These are phyloP conservation scores for Tilletia indica DNA, from an alignment of 1,284 basidiomycete species.

Conservation along the genomic window DNA sequence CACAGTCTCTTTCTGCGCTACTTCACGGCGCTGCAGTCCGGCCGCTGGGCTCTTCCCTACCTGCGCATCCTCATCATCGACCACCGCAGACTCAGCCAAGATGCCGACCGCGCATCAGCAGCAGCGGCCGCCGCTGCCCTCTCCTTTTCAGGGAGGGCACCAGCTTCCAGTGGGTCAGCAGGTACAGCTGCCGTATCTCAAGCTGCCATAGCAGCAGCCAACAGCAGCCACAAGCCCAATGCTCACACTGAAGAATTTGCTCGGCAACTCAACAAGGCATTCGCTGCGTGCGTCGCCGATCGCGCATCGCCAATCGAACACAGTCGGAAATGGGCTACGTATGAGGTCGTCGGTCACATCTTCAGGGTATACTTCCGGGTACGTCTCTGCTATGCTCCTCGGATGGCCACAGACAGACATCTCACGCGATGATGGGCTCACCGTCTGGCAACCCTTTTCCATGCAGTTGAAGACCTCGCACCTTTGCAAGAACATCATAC, in stretches of 20 bases:
- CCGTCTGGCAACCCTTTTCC: conserved; percentile 19
- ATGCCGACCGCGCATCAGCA: conserved; percentile 31
- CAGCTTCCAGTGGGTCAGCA: conserved; percentile 5
- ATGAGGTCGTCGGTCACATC: conserved; percentile 86
- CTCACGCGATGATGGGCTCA: conserved; percentile 11
- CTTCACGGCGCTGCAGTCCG: conserved; percentile 37
- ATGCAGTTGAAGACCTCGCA: conserved; percentile 82
- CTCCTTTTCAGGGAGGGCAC: conserved; percentile 20
- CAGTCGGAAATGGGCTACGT: conserved; percentile 90
- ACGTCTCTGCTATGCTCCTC: too few species aligned
- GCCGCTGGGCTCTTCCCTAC: conserved; percentile 47
- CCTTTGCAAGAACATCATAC: conserved; percentile 83
- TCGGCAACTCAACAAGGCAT: conserved; percentile 85
- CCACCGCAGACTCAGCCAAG: conserved; percentile 38
- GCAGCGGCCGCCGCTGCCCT: background rate
- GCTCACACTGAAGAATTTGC: conserved; percentile 85
- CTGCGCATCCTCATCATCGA: conserved; percentile 43
- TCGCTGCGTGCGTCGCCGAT: conserved; percentile 84
- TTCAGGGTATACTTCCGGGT: conserved; percentile 93
- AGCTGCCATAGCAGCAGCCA: background rate
- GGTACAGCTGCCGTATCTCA: background rate
- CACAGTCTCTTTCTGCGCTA: conserved; percentile 38
- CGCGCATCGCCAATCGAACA: too few species aligned
- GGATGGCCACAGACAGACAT: background rate
- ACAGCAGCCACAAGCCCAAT: conserved; percentile 33